Evolutionary conservation across 148 eudicot genomes (phyloP).

Genomic region (Camellia japonica): DNA sequence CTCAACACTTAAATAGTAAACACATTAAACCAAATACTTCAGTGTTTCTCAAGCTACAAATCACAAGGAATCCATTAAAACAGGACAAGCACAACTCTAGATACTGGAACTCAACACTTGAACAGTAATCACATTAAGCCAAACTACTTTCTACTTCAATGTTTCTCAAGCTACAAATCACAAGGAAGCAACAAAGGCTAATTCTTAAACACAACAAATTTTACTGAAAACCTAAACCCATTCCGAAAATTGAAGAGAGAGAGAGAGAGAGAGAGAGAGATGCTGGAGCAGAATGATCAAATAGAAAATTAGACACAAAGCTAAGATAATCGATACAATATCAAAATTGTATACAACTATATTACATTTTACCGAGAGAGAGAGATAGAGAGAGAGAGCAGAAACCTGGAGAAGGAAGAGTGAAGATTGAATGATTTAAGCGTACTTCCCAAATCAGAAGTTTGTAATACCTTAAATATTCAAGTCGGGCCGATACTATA

Average conservation of each 20-base stretch:
- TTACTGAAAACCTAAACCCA: not conserved
- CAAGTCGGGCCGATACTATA: too few species aligned
- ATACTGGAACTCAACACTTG: not conserved
- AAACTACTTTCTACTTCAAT: not conserved
- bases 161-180: not conserved
- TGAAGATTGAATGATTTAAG: not conserved
- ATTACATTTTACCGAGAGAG: not conserved
- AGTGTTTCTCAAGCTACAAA: too few species aligned
- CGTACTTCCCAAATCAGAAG: not conserved
- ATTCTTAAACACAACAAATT: not conserved
- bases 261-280: not conserved
- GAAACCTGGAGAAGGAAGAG: not conserved
- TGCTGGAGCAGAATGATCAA: not conserved
- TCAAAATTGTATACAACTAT: not conserved
- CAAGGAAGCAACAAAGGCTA: not conserved
- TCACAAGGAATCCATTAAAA: too few species aligned
- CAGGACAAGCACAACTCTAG: not conserved
- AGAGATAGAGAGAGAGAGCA: not conserved
- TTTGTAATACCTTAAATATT: too few species aligned
- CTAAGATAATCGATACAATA: not conserved
- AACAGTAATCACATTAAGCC: not conserved
- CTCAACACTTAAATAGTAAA: too few species aligned
- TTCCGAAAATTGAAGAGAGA: not conserved
- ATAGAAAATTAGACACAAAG: not conserved
- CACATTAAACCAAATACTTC: too few species aligned